Percentiles rank a stretch among this genome's conserved stretches.
Conservation (phyloP, 2,329 filamentous ascomycete genomes). For the Biscogniauxia mediterranea region DNA sequence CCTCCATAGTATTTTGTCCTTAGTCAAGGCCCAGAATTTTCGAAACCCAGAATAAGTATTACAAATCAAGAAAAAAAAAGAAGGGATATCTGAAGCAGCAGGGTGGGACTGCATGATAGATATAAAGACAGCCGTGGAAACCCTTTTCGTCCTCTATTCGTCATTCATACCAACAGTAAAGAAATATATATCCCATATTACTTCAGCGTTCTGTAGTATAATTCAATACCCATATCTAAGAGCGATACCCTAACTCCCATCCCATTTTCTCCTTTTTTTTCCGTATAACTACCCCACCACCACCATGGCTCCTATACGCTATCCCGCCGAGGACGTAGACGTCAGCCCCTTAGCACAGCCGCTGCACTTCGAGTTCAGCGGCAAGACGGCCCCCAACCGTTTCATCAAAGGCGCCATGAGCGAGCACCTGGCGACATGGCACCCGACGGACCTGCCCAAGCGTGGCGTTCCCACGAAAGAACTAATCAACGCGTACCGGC, state of each 20-base stretch:
- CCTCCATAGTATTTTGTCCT: neutral
- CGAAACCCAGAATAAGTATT: neutral
- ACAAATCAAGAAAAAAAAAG: neutral
- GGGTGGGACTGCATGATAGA: neutral
- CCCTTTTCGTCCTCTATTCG: neutral
- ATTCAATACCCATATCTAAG: too few species aligned
- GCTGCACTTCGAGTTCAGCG: conserved; percentile 32
- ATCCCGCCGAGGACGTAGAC: neutral
- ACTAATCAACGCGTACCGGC: conserved; percentile 48
- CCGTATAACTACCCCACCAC: neutral
- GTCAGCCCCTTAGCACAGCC: neutral
- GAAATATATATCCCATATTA: too few species aligned
- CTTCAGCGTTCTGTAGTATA: too few species aligned
- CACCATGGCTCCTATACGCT: neutral
- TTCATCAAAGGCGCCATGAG: conserved; percentile 62
- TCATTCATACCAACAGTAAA: neutral
- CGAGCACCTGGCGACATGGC: conserved; percentile 58
- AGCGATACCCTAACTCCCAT: too few species aligned
- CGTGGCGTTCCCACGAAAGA: conserved; percentile 34
- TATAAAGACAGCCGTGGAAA: neutral
- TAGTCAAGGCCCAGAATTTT: neutral
- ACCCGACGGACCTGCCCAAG: conserved; percentile 44
- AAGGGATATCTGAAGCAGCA: neutral
- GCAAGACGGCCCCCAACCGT: conserved; percentile 52
- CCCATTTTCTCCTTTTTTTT: neutral